These are phyloP conservation scores for Globisporangium paroecandrum DNA, from an alignment of 352 stramenopile species.

Conservation along the genomic window DNA sequence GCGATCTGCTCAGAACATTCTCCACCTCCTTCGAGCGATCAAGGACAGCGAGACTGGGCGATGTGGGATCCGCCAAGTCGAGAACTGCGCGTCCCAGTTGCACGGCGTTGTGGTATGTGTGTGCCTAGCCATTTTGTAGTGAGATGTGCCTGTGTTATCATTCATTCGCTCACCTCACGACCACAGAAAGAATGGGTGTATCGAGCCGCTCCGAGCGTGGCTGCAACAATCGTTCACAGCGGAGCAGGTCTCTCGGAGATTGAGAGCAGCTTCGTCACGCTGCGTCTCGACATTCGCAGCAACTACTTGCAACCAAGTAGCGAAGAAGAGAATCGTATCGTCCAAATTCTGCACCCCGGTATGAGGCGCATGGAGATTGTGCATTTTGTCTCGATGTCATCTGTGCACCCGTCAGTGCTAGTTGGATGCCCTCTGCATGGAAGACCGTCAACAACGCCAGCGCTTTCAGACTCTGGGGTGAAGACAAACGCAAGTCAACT, in stretches of 20 bases:
- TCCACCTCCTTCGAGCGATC: slow-evolving; percentile 23
- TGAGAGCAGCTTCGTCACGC: not conserved
- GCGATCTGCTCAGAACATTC: slow-evolving; percentile 23
- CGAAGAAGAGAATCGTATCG: slow-evolving; percentile 8
- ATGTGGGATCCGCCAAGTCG: slow-evolving; percentile 29
- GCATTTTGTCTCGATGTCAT: slow-evolving; percentile 32
- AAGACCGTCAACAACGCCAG: not conserved
- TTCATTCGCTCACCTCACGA: slow-evolving; percentile 2
- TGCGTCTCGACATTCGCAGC: slow-evolving; percentile 21
- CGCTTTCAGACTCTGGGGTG: not conserved
- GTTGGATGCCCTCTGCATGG: slow-evolving; percentile 37
- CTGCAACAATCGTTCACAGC: not conserved
- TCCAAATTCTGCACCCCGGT: slow-evolving; percentile 21
- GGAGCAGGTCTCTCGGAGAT: not conserved
- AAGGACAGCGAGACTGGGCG: slow-evolving; percentile 21
- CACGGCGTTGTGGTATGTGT: slow-evolving; percentile 31
- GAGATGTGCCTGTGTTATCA: not conserved
- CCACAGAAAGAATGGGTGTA: slow-evolving; percentile 47
- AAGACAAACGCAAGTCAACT: slow-evolving; percentile 13
- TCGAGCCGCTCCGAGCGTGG: slow-evolving; percentile 9
- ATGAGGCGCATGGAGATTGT: slow-evolving; percentile 22
- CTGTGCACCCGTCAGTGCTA: slow-evolving; percentile 34
- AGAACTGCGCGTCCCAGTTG: slow-evolving; percentile 32
- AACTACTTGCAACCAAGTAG: slow-evolving; percentile 21
- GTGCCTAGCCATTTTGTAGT: not conserved